Base-by-base conservation (phyloP, 352 stramenopile species). In the Pythium utonaiense region DNA sequence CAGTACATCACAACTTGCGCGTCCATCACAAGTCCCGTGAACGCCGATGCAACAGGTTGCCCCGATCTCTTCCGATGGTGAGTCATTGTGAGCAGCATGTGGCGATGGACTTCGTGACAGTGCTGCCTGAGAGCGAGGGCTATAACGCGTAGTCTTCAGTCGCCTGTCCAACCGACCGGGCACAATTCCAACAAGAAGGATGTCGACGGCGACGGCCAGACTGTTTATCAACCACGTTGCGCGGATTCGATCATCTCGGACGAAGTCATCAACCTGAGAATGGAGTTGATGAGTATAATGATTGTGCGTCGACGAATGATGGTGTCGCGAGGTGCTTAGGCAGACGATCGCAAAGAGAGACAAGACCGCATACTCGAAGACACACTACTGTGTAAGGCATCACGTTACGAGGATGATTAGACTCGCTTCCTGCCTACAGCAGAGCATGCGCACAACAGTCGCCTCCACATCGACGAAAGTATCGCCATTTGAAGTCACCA, bases 201-300 rank as follows among this genome's bases (percentile, higher is more conserved):
- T 12, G 53, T 66, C 3, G 57, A 64, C 48, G 30, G 13, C 22
- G 31, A 66, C 55, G 19, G 55, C 60, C 7, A 27, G 42, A 22
- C 19, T 66, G 25, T 69, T 69, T 55, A 69, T 73, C 34, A 60
- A 73, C 28, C 17, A 60, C 16, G 59, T 71, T 9, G 64, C 13
- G 6, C 36, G 36, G 36, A 44, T 6, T 44, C 36, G 10, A 44
- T 44, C 17, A 16, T 44, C 36, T 44, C 36, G 9, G 36, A 44
- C 36, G 6, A 44, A 16, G 9, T 19, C 9, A 44, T 6, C 36
- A 16, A 44, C 10, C 10, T 44, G 4, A 21, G 36, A 16, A 44
- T 17, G 10, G 36, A 44, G 36, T 19, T 44, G 36, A 44, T 44
- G 36, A 16, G 17, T 16, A 44, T 19, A 7, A 44, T 44, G 17